Evolutionary conservation across 2,329 filamentous ascomycete species (phyloP).

Genomic region (Cladosporium sp.): DNA sequence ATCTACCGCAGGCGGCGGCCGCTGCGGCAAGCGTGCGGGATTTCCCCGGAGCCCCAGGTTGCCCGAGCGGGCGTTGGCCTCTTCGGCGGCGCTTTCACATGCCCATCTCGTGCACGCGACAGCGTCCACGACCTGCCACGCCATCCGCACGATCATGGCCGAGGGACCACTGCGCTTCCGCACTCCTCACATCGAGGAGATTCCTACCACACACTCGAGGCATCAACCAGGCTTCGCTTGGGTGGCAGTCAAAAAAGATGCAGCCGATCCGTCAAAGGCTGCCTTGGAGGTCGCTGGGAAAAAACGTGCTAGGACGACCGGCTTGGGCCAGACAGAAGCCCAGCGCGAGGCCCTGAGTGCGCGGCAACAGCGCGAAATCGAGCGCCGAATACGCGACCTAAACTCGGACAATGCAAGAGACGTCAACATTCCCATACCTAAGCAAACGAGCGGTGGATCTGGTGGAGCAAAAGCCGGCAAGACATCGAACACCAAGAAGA

Average conservation of each 20-base stretch:
- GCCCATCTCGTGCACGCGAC: not conserved
- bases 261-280: conserved; percentile 47
- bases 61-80: not conserved
- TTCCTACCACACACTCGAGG: conserved; percentile 58
- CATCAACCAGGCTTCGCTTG: conserved; percentile 88
- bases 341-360: conserved; percentile 61
- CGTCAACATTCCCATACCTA: conserved; percentile 62
- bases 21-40: not conserved
- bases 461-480: conserved; percentile 46
- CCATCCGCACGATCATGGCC: conserved; percentile 13
- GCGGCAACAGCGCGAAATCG: conserved; percentile 74
- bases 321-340: conserved; percentile 30
- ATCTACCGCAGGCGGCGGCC: too few relatives aligned
- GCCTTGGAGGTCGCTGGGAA: conserved; percentile 38
- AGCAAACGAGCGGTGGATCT: conserved; percentile 38
- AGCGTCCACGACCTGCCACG: not conserved
- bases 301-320: conserved; percentile 62
- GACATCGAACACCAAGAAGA: conserved; percentile 66
- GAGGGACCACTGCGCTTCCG: conserved; percentile 26
- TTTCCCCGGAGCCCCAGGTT: not conserved
- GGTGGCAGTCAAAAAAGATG: conserved; percentile 52
- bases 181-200: conserved; percentile 72
- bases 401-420: conserved; percentile 59
- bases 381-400: conserved; percentile 74
- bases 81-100: not conserved